These are phyloP conservation scores for Tricholomella constricta DNA, from an alignment of 768 basidiomycete species.

Conservation along the genomic window DNA sequence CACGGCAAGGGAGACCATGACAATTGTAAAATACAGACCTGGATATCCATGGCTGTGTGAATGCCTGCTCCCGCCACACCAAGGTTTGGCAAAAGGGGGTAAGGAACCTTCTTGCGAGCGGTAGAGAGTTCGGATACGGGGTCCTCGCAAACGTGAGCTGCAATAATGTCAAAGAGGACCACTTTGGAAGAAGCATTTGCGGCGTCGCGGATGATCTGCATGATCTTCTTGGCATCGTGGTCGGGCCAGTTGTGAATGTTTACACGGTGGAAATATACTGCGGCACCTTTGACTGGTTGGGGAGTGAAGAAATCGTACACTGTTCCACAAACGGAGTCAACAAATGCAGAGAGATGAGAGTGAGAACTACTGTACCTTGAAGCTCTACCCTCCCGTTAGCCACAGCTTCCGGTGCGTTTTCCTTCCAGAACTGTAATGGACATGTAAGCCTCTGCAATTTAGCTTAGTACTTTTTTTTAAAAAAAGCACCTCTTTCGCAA, in stretches of 20 bases:
- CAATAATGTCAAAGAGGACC: conserved; percentile 26
- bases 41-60: conserved; percentile 23
- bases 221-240: conserved; percentile 23
- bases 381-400: conserved; percentile 25
- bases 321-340: conserved; percentile 1
- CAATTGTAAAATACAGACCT: conserved; percentile 14
- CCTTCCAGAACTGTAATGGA: conserved; percentile 26
- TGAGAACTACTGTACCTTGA: conserved; percentile 21
- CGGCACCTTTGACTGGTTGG: conserved; percentile 28
- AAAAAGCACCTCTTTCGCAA: conserved; percentile 22
- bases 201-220: conserved; percentile 25
- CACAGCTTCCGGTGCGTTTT: conserved; percentile 25
- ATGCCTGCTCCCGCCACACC: conserved; percentile 21
- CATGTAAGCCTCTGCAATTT: too few relatives aligned
- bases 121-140: not conserved
- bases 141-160: conserved; percentile 18
- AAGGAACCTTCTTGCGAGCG: conserved; percentile 16
- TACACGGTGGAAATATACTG: conserved; percentile 27
- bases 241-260: conserved; percentile 36
- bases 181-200: conserved; percentile 24
- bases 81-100: conserved; percentile 27
- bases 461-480: not conserved
- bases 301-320: conserved; percentile 34
- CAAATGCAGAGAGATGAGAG: not conserved
- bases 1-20: too few relatives aligned